A percentile compares a stretch with the other conserved stretches of the same genome.
phyloP scores from a whole-genome alignment of 257 asterid species.

The Lantana camara region DNA sequence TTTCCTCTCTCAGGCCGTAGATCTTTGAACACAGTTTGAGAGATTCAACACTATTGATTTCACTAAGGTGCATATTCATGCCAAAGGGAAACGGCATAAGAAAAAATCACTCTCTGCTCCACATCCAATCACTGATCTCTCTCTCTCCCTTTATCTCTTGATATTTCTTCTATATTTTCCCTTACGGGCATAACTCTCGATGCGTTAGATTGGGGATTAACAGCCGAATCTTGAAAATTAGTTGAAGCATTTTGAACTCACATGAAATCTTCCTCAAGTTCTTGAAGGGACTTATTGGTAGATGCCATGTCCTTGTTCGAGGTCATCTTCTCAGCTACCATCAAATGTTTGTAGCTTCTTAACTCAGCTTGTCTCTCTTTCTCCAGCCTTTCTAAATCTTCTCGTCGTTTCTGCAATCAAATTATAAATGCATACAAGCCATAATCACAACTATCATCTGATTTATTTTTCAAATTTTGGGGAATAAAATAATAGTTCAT shows the following conservation, averaged over 20 bases:
- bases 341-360: conserved; percentile 94
- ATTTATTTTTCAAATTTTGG: neutral
- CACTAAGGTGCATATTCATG: conserved; percentile 24
- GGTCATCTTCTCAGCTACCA: conserved; percentile 98
- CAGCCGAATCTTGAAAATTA: neutral
- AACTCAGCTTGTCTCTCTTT: conserved; percentile 84
- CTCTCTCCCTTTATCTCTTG: neutral
- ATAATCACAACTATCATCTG: neutral
- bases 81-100: conserved; percentile 11
- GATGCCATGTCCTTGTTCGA: conserved; percentile 93
- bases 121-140: neutral
- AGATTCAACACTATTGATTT: conserved; percentile 25
- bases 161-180: conserved; percentile 5
- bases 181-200: conserved; percentile 17
- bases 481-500: neutral
- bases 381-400: conserved; percentile 82
- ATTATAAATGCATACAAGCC: neutral
- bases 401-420: conserved; percentile 72
- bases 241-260: conserved; percentile 39
- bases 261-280: conserved; percentile 97
- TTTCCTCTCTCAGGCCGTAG: conserved; percentile 4
- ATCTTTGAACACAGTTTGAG: conserved; percentile 30
- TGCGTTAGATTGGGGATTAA: conserved; percentile 13
- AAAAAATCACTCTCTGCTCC: conserved; percentile 21
- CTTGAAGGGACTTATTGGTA: conserved; percentile 80